phyloP scores from a whole-genome alignment of 1,284 basidiomycete species.

The Stereum hirsutum region DNA sequence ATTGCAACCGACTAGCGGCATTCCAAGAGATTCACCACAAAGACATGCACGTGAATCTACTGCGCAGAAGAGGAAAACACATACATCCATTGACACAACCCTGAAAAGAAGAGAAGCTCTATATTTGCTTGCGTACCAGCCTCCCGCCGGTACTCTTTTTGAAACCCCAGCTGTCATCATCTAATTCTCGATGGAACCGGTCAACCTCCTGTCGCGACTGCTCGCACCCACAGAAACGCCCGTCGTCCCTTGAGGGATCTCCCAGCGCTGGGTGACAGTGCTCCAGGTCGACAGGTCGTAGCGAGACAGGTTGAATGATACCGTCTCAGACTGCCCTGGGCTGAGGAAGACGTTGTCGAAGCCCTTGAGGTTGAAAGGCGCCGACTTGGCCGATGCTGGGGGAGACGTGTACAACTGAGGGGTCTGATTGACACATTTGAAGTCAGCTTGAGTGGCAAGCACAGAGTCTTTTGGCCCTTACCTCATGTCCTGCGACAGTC shows the following conservation, averaged over 20 bases:
- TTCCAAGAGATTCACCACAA: too few species aligned
- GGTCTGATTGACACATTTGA: constrained; percentile 20
- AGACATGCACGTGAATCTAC: too few species aligned
- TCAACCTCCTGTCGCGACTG: constrained; percentile 37
- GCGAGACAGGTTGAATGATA: constrained; percentile 32
- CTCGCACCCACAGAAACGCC: constrained; percentile 43
- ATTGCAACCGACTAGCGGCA: too few species aligned
- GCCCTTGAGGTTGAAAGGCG: constrained; percentile 36
- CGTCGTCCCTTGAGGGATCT: constrained; percentile 32
- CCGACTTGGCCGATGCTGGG: constrained; percentile 35
- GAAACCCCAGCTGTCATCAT: too few species aligned
- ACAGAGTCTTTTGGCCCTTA: constrained; percentile 8
- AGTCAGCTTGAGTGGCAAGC: constrained; percentile 2
- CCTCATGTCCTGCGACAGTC: constrained; percentile 37
- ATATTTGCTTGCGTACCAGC: too few species aligned
- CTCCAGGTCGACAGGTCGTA: constrained; percentile 37
- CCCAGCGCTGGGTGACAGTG: constrained; percentile 33
- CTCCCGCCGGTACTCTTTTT: too few species aligned
- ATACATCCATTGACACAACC: too few species aligned
- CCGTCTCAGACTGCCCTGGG: constrained; percentile 29
- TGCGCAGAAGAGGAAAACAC: too few species aligned
- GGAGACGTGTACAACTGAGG: constrained; percentile 40
- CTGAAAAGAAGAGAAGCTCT: too few species aligned
- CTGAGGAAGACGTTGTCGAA: constrained; percentile 37
- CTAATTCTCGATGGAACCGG: constrained; percentile 15